phyloP scores from a whole-genome alignment of 2,329 filamentous ascomycete genomes.

The Aspergillus phoenicis region DNA sequence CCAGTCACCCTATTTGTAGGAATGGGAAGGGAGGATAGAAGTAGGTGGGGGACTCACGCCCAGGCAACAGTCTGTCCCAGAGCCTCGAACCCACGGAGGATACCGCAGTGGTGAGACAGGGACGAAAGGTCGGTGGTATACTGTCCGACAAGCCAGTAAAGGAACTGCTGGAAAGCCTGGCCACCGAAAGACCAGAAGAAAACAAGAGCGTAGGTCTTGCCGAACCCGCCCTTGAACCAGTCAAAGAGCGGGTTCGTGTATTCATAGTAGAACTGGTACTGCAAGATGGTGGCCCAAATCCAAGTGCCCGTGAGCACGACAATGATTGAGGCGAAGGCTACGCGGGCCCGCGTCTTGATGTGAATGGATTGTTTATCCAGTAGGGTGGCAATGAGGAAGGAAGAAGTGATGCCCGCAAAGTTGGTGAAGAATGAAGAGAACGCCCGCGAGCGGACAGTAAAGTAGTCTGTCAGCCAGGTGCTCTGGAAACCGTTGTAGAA shows the following conservation, averaged over 20 bases:
- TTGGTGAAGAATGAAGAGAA: constrained; percentile 18
- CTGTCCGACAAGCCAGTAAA: constrained; percentile 16
- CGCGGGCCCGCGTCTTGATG: constrained; percentile 16
- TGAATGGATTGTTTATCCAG: constrained; percentile 14
- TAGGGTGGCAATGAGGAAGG: constrained; percentile 13
- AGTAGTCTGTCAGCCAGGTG: constrained; percentile 23
- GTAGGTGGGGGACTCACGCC: constrained; percentile 2
- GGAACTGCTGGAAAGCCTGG: constrained; percentile 16
- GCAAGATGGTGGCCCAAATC: constrained; percentile 15
- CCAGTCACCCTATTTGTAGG: not conserved
- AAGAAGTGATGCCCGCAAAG: constrained; percentile 15
- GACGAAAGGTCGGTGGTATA: constrained; percentile 14
- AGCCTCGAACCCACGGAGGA: constrained; percentile 14
- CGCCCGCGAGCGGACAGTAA: constrained; percentile 14
- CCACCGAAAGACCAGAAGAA: constrained; percentile 16
- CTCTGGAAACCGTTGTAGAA: constrained; percentile 34
- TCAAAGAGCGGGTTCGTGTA: constrained; percentile 7
- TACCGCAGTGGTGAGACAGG: constrained; percentile 16
- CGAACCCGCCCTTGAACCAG: constrained; percentile 18
- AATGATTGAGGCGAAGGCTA: constrained; percentile 8
- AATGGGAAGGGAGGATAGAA: not conserved
- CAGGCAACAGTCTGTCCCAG: constrained; percentile 16
- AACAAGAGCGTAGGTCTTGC: constrained; percentile 15
- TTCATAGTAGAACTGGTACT: constrained; percentile 15
- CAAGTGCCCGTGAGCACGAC: constrained; percentile 10